Conservation (phyloP, 495 filamentous ascomycete genomes). For the Podospora conica region DNA sequence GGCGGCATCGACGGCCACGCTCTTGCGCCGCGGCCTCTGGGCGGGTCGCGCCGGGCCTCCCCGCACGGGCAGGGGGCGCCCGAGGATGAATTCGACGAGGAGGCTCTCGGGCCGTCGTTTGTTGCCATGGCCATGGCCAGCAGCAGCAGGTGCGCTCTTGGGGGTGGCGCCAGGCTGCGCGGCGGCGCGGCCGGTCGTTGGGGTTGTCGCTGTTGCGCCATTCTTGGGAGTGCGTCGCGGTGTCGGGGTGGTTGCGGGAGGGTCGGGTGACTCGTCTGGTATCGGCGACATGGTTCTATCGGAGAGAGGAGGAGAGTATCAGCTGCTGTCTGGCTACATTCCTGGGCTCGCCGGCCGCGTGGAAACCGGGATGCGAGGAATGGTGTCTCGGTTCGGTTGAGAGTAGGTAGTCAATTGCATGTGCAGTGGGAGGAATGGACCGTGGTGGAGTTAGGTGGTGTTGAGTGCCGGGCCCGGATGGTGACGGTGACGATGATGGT, state of each 20-base stretch:
- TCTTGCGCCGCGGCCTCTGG: slow-evolving; percentile 37
- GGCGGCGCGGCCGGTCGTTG: slow-evolving; percentile 20
- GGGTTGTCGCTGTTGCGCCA: slow-evolving; percentile 23
- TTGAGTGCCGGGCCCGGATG: neutral
- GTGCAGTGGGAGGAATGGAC: neutral
- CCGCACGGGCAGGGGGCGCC: slow-evolving; percentile 43
- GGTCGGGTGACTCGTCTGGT: slow-evolving; percentile 20
- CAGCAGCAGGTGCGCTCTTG: slow-evolving; percentile 37
- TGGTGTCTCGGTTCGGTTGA: neutral
- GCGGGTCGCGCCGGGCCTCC: slow-evolving; percentile 31
- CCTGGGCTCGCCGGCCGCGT: neutral
- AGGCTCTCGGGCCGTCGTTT: slow-evolving; percentile 40
- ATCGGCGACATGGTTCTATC: slow-evolving; percentile 27
- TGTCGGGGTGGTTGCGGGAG: slow-evolving; percentile 12
- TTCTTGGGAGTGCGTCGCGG: slow-evolving; percentile 16
- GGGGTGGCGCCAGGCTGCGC: slow-evolving; percentile 26
- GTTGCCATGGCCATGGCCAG: slow-evolving; percentile 26
- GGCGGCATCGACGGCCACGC: slow-evolving; percentile 33
- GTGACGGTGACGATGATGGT: neutral
- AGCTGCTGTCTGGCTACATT: slow-evolving; percentile 17
- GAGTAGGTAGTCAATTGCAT: neutral
- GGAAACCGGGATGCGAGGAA: neutral
- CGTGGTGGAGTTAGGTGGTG: neutral
- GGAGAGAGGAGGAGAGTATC: slow-evolving; percentile 6
- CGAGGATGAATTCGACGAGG: slow-evolving; percentile 49